Conservation (phyloP, 208 protist species). For the Herpetomonas samuelpessoai region DNA sequence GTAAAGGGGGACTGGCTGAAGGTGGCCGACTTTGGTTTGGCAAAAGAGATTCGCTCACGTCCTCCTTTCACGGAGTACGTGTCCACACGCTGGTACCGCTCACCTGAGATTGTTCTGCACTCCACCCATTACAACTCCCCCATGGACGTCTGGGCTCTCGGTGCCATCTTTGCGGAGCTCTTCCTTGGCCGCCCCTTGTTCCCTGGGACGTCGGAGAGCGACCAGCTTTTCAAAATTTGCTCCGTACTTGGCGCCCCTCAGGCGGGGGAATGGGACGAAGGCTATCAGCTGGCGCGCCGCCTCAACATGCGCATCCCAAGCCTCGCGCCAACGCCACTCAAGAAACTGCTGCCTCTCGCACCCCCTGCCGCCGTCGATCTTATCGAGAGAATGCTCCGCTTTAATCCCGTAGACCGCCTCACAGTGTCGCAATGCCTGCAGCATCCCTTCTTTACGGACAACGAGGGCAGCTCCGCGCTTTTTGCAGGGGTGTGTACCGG, state of each 20-base stretch:
- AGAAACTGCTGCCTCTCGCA: conserved; percentile 87
- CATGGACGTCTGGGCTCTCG: conserved; percentile 97
- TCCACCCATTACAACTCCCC: conserved; percentile 97
- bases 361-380: conserved; percentile 94
- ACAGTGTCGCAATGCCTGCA: conserved; percentile 92
- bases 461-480: conserved; percentile 54
- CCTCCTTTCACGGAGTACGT: conserved; percentile 98
- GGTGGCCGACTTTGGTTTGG: conserved; percentile 97
- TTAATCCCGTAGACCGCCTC: conserved; percentile 95
- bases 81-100: conserved; percentile 97
- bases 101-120: conserved; percentile 97
- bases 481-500: conserved; percentile 83
- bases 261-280: conserved; percentile 90
- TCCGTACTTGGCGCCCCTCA: conserved; percentile 90
- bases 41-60: conserved; percentile 95
- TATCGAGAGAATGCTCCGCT: conserved; percentile 94
- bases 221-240: conserved; percentile 97
- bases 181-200: conserved; percentile 93
- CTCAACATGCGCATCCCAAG: conserved; percentile 96
- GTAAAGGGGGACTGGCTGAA: conserved; percentile 92
- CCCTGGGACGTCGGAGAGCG: conserved; percentile 93
- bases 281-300: conserved; percentile 81
- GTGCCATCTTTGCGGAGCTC: conserved; percentile 96
- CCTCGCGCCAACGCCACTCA: conserved; percentile 83
- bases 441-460: conserved; percentile 95